These are phyloP conservation scores for Boletus eberwhitei DNA, from an alignment of 768 basidiomycete genomes.

Conservation along the genomic window DNA sequence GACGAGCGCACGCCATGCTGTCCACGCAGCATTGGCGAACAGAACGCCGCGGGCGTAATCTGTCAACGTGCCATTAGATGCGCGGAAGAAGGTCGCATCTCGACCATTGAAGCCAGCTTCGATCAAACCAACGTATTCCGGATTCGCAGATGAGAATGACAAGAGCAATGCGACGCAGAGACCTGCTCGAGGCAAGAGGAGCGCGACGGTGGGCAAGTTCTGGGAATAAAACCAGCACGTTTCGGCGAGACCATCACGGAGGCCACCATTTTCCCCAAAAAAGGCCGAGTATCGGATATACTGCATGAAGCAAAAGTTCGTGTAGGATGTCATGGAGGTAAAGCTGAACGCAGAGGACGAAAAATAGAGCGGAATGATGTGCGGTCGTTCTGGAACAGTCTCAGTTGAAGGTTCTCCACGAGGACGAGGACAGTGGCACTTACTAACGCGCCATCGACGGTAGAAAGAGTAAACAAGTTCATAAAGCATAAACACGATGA, in stretches of 20 bases:
- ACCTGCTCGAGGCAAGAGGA: constrained; percentile 83
- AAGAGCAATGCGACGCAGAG: constrained; percentile 72
- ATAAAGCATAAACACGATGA: constrained; percentile 72
- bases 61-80: constrained; percentile 62
- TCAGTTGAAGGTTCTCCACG: constrained; percentile 4
- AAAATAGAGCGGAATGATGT: constrained; percentile 78
- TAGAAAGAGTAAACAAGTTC: constrained; percentile 73
- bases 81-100: constrained; percentile 74
- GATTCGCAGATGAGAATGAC: constrained; percentile 51
- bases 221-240: constrained; percentile 82
- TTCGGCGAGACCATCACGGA: constrained; percentile 70
- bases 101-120: constrained; percentile 49
- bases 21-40: constrained; percentile 78
- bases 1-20: constrained; percentile 69
- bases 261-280: constrained; percentile 45
- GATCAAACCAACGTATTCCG: constrained; percentile 43
- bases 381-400: constrained; percentile 63
- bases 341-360: constrained; percentile 76
- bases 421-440: constrained; percentile 37
- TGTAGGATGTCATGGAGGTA: constrained; percentile 74
- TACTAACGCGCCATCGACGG: constrained; percentile 76
- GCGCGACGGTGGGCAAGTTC: constrained; percentile 74
- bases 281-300: constrained; percentile 75
- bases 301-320: constrained; percentile 80
- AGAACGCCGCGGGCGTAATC: constrained; percentile 76